A percentile compares a stretch with the other conserved stretches of the same genome.
Conservation (phyloP, 2,329 filamentous ascomycete species). For the Botrytis sinoallii region DNA sequence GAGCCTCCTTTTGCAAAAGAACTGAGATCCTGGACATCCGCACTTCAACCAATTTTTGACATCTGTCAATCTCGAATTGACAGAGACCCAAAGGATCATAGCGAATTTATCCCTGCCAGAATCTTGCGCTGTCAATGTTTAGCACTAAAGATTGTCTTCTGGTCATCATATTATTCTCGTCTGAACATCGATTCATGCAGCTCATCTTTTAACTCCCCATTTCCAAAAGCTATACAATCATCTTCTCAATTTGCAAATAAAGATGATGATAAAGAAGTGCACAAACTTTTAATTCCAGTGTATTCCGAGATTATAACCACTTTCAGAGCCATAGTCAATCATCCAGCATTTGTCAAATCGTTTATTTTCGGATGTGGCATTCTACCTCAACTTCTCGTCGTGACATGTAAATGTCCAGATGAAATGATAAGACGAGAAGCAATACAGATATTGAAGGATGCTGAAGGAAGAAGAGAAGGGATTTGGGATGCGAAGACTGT, state of each 20-base stretch:
- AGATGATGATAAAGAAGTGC: too few relatives aligned
- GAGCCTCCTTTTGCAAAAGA: not conserved
- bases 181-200: not conserved
- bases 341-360: slow-evolving; percentile 21
- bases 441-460: slow-evolving; percentile 20
- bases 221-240: not conserved
- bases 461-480: slow-evolving; percentile 23
- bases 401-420: slow-evolving; percentile 15
- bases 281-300: not conserved
- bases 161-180: not conserved
- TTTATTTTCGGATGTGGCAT: slow-evolving; percentile 27
- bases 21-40: not conserved
- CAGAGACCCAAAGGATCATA: not conserved
- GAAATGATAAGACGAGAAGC: slow-evolving; percentile 22
- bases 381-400: slow-evolving; percentile 23
- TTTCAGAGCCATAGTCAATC: slow-evolving; percentile 5
- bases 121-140: not conserved
- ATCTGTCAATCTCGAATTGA: not conserved
- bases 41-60: not conserved
- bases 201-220: not conserved
- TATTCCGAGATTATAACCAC: slow-evolving; percentile 22
- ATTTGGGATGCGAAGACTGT: slow-evolving; percentile 24
- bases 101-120: not conserved
- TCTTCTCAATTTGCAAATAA: too few relatives aligned
- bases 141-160: not conserved